Base-by-base conservation (phyloP, 2,329 filamentous ascomycete genomes). In the Trichophyton rubrum region DNA sequence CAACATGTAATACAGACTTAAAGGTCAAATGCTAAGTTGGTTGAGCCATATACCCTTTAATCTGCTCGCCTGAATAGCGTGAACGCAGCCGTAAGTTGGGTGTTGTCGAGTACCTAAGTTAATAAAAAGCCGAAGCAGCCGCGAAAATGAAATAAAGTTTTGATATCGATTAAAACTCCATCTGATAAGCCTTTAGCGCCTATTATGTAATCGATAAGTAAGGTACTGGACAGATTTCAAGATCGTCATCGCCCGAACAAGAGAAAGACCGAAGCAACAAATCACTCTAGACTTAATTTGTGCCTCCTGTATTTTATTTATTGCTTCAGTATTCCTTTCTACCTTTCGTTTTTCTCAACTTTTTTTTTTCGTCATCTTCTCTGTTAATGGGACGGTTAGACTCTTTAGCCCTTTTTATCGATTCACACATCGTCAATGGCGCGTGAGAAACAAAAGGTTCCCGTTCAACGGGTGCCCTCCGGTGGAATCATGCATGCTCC, bases 381-480 rank as follows among this genome's bases (percentile, higher is more conserved):
- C 27, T 8, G 55, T 30, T 20, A 57, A 43, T 43, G 33, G 55
- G 33, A 41, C 20, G n/a, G 40, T 27, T 40, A 43, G 55, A 57
- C 33, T 43, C 33, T 30, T 40, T 20, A 57, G 40, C 15, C n/a
- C n/a, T 22, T 33, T 15, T 22, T 3, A 59, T 40, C 51, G 24
- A 17, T 45, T 38, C 7, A 30, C 4, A 53, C 3, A 40, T 41
- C 9, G 6, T 22, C 35, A 24, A 90, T 90, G 87, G 87, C 86
- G 62, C 83, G 87, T 68, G 81, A 80, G 60, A 90, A 90, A 74
- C 85, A 88, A 73, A 76, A 81, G 43, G 77, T 76, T 56, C 85
- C 87, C 8, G 74, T 86, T 61, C 81, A 83, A 71, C 83, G 86
- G 70, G 81, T 83, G 65, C 76, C 82, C 1, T 88, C 86, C 6